phyloP scores from a whole-genome alignment of 805 yeast species.

The Saturnispora bothae region DNA sequence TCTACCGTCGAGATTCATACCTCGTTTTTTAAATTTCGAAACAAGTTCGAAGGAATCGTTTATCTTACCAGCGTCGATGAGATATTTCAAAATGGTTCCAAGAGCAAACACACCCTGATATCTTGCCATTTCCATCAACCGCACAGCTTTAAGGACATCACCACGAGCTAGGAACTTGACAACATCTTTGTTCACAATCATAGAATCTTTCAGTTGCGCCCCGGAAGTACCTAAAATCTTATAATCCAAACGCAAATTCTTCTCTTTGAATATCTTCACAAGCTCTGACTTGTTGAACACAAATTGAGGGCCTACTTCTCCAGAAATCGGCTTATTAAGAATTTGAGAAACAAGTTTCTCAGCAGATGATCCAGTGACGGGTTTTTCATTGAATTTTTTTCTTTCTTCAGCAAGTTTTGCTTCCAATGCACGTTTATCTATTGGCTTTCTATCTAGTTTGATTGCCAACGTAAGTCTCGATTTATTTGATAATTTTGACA shows the following conservation, averaged over 20 bases:
- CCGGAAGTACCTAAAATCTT: constrained; percentile 50
- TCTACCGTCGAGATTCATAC: constrained; percentile 40
- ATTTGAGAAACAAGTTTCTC: constrained; percentile 15
- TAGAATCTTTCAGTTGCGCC: constrained; percentile 48
- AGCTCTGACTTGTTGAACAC: constrained; percentile 21
- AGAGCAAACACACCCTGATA: constrained; percentile 46
- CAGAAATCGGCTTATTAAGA: constrained; percentile 14
- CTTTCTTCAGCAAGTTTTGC: constrained; percentile 4
- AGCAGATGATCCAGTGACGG: constrained; percentile 23
- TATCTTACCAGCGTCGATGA: constrained; percentile 32
- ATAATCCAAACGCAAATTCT: constrained; percentile 37
- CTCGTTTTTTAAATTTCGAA: constrained; percentile 53
- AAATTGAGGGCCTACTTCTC: constrained; percentile 20
- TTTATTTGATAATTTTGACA: constrained; percentile 4
- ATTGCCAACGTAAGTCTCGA: constrained; percentile 4
- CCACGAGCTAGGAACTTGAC: constrained; percentile 39
- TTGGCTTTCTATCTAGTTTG: constrained; percentile 7
- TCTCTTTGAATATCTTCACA: constrained; percentile 15
- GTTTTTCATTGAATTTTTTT: constrained; percentile 16
- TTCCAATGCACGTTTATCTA: constrained; percentile 7
- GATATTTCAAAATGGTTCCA: constrained; percentile 49
- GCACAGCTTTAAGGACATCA: constrained; percentile 40
- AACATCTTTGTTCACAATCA: constrained; percentile 43
- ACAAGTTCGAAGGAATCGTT: constrained; percentile 41
- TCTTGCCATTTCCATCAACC: constrained; percentile 19